Percentiles rank a stretch among this genome's conserved stretches.
Conservation (phyloP, 345 rosid genomes). For the Eutrema japonicum region DNA sequence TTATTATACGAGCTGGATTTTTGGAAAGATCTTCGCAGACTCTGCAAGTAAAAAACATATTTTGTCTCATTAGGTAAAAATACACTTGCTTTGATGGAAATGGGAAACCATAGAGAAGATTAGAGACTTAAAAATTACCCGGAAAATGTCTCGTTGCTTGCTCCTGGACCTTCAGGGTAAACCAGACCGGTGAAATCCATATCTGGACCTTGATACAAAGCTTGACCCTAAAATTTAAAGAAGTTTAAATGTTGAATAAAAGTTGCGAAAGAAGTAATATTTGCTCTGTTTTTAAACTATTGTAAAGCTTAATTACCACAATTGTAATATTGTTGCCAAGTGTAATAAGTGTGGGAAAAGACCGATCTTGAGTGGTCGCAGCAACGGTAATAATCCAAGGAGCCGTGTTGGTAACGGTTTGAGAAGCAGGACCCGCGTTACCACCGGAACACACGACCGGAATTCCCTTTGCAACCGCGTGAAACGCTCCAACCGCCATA, state of each 20-base stretch:
- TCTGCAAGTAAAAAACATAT: constrained; percentile 10
- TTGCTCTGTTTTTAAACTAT: background rate
- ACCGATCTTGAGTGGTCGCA: constrained; percentile 59
- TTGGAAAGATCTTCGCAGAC: constrained; percentile 29
- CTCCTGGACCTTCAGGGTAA: constrained; percentile 46
- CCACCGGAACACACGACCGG: constrained; percentile 54
- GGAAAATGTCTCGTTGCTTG: constrained; percentile 32
- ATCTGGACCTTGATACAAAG: constrained; percentile 54
- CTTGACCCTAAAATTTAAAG: constrained; percentile 53
- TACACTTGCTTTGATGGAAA: background rate
- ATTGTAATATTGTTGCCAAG: constrained; percentile 50
- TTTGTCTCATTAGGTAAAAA: background rate
- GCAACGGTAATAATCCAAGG: constrained; percentile 68
- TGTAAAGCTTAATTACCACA: constrained; percentile 31
- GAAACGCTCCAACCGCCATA: constrained; percentile 58
- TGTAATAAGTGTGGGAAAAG: constrained; percentile 48
- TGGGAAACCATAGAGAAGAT: background rate
- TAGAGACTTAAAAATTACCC: constrained; percentile 23
- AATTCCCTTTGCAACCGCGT: constrained; percentile 57
- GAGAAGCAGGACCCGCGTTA: constrained; percentile 51
- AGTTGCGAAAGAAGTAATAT: background rate
- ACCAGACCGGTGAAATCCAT: constrained; percentile 50
- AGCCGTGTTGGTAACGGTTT: constrained; percentile 50
- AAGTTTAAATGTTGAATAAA: background rate
- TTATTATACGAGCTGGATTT: constrained; percentile 38